Evolutionary conservation across 331 rosid species (phyloP).

Genomic region (Saraca asoca): DNA sequence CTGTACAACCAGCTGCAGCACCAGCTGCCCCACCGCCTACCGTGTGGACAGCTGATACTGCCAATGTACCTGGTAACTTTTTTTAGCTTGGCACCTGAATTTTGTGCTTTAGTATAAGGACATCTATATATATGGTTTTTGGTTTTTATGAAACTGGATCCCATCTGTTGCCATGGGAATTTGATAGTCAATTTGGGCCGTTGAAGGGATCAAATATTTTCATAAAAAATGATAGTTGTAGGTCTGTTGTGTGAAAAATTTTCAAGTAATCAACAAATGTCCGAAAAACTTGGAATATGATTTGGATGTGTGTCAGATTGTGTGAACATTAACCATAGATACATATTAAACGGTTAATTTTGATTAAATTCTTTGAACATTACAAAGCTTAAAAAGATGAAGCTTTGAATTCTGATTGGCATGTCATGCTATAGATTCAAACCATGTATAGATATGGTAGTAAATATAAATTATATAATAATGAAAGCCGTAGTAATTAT

Average conservation of each 20-base stretch:
- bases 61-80: constrained; percentile 85
- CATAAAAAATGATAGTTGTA: background rate
- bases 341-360: background rate
- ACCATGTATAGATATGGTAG: too few species aligned
- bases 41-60: constrained; percentile 85
- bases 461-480: too few species aligned
- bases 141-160: background rate
- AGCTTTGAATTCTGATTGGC: background rate
- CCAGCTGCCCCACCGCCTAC: constrained; percentile 82
- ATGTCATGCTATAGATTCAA: background rate
- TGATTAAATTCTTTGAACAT: background rate
- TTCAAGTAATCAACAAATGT: too few species aligned
- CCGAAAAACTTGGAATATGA: too few species aligned
- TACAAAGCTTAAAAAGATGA: background rate
- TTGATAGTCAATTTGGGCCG: background rate
- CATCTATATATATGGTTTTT: background rate
- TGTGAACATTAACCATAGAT: too few species aligned
- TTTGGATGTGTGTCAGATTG: too few species aligned
- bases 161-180: background rate
- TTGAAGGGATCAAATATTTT: background rate
- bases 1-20: constrained; percentile 54
- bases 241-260: background rate
- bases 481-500: too few species aligned
- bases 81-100: background rate
- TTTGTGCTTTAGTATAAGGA: constrained; percentile 5